phyloP scores from a whole-genome alignment of 116 monocot genomes.

The Zostera marina region DNA sequence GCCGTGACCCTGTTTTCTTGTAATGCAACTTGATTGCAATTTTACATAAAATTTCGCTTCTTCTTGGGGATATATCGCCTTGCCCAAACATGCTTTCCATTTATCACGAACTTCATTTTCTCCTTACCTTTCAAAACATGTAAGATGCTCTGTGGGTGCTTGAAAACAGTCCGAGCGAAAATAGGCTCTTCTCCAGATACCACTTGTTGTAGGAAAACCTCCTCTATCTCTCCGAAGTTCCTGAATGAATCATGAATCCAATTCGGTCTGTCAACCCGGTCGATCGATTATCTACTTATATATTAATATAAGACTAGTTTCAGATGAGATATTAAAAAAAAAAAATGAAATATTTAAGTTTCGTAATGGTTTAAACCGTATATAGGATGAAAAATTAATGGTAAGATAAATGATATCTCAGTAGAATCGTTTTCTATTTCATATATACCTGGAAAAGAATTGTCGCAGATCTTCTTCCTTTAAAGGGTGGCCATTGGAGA shows the following conservation, averaged over 20 bases:
- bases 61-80: conserved; percentile 23
- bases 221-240: conserved; percentile 15
- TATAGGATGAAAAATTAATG: no score
- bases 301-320: no score
- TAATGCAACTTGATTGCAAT: no score
- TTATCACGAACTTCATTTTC: conserved; percentile 26
- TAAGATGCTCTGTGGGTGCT: conserved; percentile 1
- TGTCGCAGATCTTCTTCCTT: conserved; percentile 22
- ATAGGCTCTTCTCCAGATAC: conserved; percentile 7
- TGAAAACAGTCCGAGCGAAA: conserved; percentile 26
- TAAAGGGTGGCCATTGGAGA: conserved; percentile 63
- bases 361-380: no score
- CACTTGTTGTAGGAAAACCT: conserved; percentile 10
- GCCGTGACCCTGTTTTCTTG: no score
- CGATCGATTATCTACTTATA: no score
- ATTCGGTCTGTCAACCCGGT: no score
- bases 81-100: conserved; percentile 34
- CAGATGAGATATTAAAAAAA: no score
- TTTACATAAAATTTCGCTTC: conserved; percentile 1
- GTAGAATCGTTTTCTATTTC: no score
- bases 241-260: conserved; percentile 13
- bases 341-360: no score
- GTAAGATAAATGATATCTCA: no score
- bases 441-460: conserved; percentile 55
- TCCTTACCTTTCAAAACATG: conserved; percentile 12